Conservation (phyloP, 805 yeast genomes). For the Myxozyma mucilagina region DNA sequence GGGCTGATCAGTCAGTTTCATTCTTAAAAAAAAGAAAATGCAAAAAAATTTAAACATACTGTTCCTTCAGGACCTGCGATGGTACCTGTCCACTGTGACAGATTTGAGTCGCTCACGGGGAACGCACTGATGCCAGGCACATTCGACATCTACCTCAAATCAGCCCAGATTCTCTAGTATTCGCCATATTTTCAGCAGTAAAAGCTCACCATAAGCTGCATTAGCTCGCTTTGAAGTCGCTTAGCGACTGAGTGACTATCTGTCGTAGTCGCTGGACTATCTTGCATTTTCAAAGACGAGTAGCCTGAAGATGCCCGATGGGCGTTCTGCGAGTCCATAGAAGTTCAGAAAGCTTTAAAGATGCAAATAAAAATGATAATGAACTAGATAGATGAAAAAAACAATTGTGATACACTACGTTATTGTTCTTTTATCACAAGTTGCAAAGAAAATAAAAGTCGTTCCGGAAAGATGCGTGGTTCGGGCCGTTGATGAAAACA, state of each 20-base stretch:
- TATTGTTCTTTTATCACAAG: no score
- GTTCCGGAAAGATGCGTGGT: neutral
- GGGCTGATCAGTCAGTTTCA: slow-evolving; percentile 36
- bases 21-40: neutral
- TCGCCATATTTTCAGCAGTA: neutral
- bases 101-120: slow-evolving; percentile 54
- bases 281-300: slow-evolving; percentile 30
- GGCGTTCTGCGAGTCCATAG: slow-evolving; percentile 33
- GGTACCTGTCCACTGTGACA: slow-evolving; percentile 59
- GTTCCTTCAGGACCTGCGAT: slow-evolving; percentile 61
- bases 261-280: slow-evolving; percentile 33
- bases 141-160: slow-evolving; percentile 42
- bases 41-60: slow-evolving; percentile 15
- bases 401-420: neutral
- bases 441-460: neutral
- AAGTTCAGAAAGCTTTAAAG: neutral
- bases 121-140: slow-evolving; percentile 57
- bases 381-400: neutral
- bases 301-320: slow-evolving; percentile 21
- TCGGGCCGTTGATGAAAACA: neutral
- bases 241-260: slow-evolving; percentile 53
- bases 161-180: neutral
- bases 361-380: neutral
- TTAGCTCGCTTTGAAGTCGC: slow-evolving; percentile 53
- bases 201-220: slow-evolving; percentile 48